phyloP scores from a whole-genome alignment of 208 protist species.

The Crithidia mellificae region DNA sequence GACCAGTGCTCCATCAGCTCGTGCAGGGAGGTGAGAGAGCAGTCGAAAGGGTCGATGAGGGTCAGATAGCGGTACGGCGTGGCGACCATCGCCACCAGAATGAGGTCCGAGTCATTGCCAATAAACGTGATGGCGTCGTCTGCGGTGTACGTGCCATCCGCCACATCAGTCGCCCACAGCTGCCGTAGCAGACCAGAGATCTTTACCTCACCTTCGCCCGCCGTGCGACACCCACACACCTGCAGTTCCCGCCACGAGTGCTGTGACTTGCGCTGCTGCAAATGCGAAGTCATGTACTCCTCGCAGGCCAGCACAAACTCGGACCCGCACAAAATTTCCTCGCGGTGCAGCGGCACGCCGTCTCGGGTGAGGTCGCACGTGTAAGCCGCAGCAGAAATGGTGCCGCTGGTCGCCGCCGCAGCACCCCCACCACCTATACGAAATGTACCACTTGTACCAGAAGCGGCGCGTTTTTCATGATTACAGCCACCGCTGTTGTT shows the following conservation, averaged over 20 bases:
- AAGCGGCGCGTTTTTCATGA: background rate
- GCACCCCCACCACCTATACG: background rate
- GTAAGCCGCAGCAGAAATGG: conserved; percentile 24
- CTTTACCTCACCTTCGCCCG: conserved; percentile 87
- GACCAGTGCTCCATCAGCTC: conserved; percentile 78
- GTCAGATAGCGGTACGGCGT: conserved; percentile 60
- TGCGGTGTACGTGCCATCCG: conserved; percentile 37
- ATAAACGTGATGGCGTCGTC: conserved; percentile 71
- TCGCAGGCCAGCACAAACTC: conserved; percentile 81
- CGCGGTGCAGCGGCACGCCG: conserved; percentile 45
- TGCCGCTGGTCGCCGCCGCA: conserved; percentile 5
- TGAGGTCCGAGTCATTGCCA: conserved; percentile 85
- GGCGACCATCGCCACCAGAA: conserved; percentile 64
- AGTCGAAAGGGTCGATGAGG: conserved; percentile 59
- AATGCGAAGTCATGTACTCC: conserved; percentile 27
- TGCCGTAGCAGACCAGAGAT: conserved; percentile 57
- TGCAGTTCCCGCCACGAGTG: conserved; percentile 25
- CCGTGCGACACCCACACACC: conserved; percentile 50
- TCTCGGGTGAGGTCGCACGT: conserved; percentile 49
- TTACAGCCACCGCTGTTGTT: no score
- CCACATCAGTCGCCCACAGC: conserved; percentile 35
- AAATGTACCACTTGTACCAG: no score
- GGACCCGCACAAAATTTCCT: conserved; percentile 72
- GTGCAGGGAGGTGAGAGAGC: conserved; percentile 46
- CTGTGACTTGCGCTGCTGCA: conserved; percentile 12